Conservation (phyloP, 176 grass and related monocot genomes). For the Lolium rigidum region DNA sequence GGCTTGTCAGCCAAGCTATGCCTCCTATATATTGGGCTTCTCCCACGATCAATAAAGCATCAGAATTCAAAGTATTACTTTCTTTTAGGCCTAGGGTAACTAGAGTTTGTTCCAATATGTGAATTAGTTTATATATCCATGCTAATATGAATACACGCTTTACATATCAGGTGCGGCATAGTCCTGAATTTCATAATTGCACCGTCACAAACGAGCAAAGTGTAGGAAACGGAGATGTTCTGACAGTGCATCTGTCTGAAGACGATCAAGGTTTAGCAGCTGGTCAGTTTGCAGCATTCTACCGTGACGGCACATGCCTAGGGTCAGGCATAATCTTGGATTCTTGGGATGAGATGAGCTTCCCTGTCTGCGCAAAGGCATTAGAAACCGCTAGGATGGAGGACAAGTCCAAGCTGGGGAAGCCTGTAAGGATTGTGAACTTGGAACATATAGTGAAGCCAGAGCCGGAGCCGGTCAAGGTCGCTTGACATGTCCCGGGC, state of each 20-base stretch:
- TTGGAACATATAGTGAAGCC: constrained; percentile 50
- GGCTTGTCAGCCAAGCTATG: too few relatives aligned
- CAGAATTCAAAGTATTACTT: too few relatives aligned
- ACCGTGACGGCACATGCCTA: constrained; percentile 58
- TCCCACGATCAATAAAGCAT: too few relatives aligned
- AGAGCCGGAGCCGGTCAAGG: constrained; percentile 36
- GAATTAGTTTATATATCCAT: background rate
- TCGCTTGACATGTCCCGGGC: background rate
- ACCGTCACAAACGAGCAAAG: constrained; percentile 44
- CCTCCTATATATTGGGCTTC: too few relatives aligned
- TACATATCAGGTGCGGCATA: constrained; percentile 67
- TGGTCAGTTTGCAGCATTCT: constrained; percentile 91
- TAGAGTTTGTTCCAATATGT: too few relatives aligned
- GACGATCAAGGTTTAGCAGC: constrained; percentile 95
- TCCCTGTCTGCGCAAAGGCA: constrained; percentile 79
- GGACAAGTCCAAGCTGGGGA: constrained; percentile 85
- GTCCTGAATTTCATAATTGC: constrained; percentile 86
- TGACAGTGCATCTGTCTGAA: constrained; percentile 71
- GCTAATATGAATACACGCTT: constrained; percentile 4
- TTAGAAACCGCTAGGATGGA: constrained; percentile 69
- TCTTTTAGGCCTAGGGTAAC: too few relatives aligned
- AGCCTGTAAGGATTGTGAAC: constrained; percentile 87
- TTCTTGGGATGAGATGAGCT: constrained; percentile 68
- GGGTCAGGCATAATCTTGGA: constrained; percentile 89
- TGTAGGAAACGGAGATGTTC: constrained; percentile 45